Evolutionary conservation across 176 grass and related monocot genomes (phyloP).

Genomic region (Avena sativa): DNA sequence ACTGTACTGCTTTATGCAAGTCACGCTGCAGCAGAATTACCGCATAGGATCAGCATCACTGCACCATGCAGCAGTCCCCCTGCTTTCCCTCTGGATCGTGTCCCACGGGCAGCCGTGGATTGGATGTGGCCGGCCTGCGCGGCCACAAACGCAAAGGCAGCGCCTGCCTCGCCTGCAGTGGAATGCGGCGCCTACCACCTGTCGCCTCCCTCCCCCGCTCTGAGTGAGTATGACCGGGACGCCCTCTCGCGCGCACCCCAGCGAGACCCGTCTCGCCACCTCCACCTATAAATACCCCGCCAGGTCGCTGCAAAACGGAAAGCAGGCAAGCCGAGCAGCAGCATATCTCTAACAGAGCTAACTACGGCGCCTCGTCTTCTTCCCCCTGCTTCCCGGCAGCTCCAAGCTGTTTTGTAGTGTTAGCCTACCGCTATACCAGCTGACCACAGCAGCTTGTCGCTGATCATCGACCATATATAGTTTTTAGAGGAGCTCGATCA

Average conservation of each 20-base stretch:
- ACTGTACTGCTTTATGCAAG: too few relatives aligned
- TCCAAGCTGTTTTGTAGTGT: neutral
- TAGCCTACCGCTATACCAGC: neutral
- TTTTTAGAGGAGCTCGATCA: neutral
- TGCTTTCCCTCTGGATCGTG: neutral
- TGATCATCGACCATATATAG: neutral
- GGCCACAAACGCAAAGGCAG: constrained; percentile 53
- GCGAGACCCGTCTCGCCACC: neutral
- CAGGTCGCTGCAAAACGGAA: constrained; percentile 5
- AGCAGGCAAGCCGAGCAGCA: constrained; percentile 32
- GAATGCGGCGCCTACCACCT: constrained; percentile 36
- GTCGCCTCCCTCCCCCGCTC: neutral
- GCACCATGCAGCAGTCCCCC: too few relatives aligned
- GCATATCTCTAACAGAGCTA: neutral
- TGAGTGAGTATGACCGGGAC: neutral
- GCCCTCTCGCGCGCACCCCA: neutral
- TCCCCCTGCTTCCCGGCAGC: neutral
- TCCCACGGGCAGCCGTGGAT: neutral
- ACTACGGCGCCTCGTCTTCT: neutral
- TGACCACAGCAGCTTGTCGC: neutral
- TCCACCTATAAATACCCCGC: constrained; percentile 56
- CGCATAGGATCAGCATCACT: too few relatives aligned
- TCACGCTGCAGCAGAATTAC: too few relatives aligned
- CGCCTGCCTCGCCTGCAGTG: constrained; percentile 15
- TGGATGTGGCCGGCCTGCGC: neutral